Base-by-base conservation (phyloP, 345 rosid genomes). In the Lepidium aucheri region DNA sequence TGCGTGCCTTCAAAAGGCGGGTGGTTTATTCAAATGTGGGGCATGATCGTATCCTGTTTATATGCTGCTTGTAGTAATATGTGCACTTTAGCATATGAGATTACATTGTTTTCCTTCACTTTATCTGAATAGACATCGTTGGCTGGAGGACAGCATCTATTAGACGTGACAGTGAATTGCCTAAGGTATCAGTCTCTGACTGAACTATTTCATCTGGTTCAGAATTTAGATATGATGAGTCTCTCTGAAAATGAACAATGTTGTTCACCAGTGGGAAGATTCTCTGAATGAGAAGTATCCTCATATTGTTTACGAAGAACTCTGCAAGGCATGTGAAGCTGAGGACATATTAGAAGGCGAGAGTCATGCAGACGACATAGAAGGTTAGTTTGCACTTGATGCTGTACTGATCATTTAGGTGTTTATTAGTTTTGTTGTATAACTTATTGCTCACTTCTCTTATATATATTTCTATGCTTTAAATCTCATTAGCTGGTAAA, bases 141-240 rank as follows among this genome's bases (percentile, higher is more conserved):
- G 99, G 99, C 32, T 94, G 96, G 99, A 90, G 91, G 80, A 94
- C 99, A 5, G 85, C 99, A 34, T 94, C 96, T 20, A 88, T 94
- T 65, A 82, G 99, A 78, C 88, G 90, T 65, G 74, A 77, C 51
- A 77, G 67, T 66, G 96, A 90, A 68, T 81, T 94, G 58, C 99
- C 97, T 3, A 94, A 88, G 95, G 97, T 86, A 74, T 67, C 24
- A 24, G 61, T 50, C 61, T 65, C 49, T 53, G 12, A 39, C 17
- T 18, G 33, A 8, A 41, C 15, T 36, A 30, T 33, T 43, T 61
- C 53, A 52, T 66, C 36, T 60, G 52, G n/a, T 52, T 43, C 49
- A 52, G 72, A 54, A 35, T 43, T 66, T 73, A 53, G n/a, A 38
- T 54, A 24, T 18, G 42, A 41, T 35, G 24, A 22, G 32, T 65